These are phyloP conservation scores for Capronia americana DNA, from an alignment of 2,329 filamentous ascomycete species.

Conservation along the genomic window DNA sequence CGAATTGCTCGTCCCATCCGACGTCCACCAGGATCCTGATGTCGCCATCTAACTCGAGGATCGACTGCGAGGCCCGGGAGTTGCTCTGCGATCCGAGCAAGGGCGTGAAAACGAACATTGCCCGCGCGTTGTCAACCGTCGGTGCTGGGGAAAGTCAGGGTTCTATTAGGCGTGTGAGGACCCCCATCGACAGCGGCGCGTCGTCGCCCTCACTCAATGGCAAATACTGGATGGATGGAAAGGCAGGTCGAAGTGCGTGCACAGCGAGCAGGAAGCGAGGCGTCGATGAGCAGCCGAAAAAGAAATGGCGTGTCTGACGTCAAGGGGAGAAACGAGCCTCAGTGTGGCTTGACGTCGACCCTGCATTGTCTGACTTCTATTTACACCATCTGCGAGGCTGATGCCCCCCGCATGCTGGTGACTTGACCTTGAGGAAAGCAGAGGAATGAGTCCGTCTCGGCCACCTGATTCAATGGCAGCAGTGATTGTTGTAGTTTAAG, in stretches of 20 bases:
- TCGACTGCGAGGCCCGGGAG: conserved; percentile 85
- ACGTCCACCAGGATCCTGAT: conserved; percentile 95
- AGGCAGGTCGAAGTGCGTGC: background rate
- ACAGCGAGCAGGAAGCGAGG: background rate
- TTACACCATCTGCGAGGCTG: conserved; percentile 4
- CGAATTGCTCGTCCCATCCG: conserved; percentile 94
- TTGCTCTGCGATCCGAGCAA: conserved; percentile 85
- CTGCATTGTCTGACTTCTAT: background rate
- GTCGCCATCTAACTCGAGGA: conserved; percentile 93
- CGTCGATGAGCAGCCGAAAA: background rate
- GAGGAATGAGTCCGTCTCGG: background rate
- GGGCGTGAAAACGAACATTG: conserved; percentile 95
- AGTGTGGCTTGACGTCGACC: background rate
- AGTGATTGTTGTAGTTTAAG: background rate
- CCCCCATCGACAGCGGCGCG: conserved; percentile 20
- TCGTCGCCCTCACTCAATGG: background rate
- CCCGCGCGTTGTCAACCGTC: conserved; percentile 8
- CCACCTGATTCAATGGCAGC: background rate
- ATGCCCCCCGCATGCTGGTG: conserved; percentile 2
- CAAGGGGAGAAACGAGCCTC: background rate
- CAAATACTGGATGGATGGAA: background rate
- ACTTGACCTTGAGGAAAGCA: background rate
- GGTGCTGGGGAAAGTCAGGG: background rate
- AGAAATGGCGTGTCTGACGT: conserved; percentile 11
- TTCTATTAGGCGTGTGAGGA: background rate